A percentile compares a stretch with the other conserved stretches of the same genome.
phyloP scores from a whole-genome alignment of 306 rosid species.

The Inga leiocalycina region DNA sequence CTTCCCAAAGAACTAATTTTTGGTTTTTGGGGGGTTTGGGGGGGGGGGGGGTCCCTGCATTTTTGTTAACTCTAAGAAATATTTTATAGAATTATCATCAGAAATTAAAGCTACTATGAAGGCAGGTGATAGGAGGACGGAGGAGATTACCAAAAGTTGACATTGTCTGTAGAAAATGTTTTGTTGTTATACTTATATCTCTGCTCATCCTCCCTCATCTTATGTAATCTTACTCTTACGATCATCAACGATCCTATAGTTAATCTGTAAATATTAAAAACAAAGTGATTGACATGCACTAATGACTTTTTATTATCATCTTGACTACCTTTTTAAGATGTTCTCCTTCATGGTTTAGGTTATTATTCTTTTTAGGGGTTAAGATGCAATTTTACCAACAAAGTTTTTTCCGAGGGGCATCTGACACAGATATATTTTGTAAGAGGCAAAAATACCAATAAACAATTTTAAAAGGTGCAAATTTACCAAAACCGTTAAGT shows the following conservation, averaged over 20 bases:
- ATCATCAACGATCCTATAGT: not conserved
- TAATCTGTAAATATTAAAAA: not conserved
- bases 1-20: not conserved
- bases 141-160: not conserved
- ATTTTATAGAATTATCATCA: not conserved
- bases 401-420: too few species aligned
- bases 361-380: not conserved
- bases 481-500: too few species aligned
- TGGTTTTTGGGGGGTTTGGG: too few species aligned
- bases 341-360: slow-evolving; percentile 1
- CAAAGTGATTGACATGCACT: not conserved
- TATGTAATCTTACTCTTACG: not conserved
- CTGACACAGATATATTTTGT: too few species aligned
- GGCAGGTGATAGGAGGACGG: not conserved
- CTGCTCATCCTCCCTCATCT: not conserved
- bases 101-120: not conserved
- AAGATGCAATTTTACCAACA: too few species aligned
- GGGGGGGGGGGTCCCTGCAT: not conserved
- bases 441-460: too few species aligned
- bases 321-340: not conserved
- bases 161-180: not conserved
- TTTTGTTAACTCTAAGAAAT: not conserved
- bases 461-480: too few species aligned
- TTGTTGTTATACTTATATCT: not conserved
- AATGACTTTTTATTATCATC: not conserved